These are phyloP conservation scores for Blastobotrys serpentis DNA, from an alignment of 1,139 yeast genomes.

Conservation along the genomic window DNA sequence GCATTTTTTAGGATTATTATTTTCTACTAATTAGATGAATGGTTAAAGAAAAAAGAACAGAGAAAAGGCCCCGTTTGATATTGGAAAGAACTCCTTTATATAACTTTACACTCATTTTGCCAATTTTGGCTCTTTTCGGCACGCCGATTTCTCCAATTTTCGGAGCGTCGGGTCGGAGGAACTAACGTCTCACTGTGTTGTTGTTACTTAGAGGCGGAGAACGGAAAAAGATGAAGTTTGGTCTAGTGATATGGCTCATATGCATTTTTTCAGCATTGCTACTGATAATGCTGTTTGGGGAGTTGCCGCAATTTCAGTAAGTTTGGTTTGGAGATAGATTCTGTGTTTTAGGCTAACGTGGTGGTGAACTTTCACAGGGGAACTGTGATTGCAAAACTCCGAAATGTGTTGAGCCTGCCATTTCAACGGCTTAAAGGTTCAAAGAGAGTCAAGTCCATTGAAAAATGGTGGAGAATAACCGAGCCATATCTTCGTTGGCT, in stretches of 20 bases:
- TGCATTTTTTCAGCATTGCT: conserved; percentile 27
- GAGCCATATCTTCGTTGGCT: conserved; percentile 29
- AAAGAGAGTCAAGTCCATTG: conserved; percentile 1
- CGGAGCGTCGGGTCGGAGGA: no score
- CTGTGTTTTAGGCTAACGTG: no score
- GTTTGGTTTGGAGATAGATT: no score
- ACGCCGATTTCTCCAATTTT: no score
- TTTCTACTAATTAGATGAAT: no score
- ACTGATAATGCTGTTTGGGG: conserved; percentile 50
- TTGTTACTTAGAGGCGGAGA: not conserved
- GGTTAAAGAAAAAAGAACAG: no score
- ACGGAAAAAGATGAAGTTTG: not conserved
- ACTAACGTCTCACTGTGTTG: no score
- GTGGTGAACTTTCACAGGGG: conserved; percentile 20
- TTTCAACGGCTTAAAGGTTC: conserved; percentile 11
- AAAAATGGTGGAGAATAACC: not conserved
- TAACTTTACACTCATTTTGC: no score
- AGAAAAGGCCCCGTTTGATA: no score
- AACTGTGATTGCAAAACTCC: conserved; percentile 21
- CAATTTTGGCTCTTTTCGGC: no score
- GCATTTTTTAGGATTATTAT: no score
- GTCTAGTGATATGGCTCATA: conserved; percentile 12
- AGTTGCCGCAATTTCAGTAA: conserved; percentile 49
- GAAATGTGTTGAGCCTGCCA: conserved; percentile 12
- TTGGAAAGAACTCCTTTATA: no score